phyloP scores from a whole-genome alignment of 1,139 yeast species.

The Sugiyamaella sp. region DNA sequence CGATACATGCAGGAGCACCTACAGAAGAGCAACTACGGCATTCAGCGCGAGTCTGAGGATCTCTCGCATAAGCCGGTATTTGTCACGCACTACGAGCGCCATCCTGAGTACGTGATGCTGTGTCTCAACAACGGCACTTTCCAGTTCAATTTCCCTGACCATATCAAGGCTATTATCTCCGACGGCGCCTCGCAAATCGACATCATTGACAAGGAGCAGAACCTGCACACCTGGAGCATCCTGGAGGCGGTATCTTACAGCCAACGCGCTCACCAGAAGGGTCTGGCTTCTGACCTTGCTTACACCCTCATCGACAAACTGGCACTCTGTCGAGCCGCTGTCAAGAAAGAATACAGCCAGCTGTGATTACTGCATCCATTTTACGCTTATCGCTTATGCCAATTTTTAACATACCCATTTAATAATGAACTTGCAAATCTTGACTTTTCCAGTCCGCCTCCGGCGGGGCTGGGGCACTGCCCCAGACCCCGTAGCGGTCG shows the following conservation, averaged over 20 bases:
- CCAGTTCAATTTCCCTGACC: slow-evolving; percentile 95
- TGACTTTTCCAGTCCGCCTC: too few species aligned
- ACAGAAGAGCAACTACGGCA: slow-evolving; percentile 29
- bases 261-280: slow-evolving; percentile 12
- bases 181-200: slow-evolving; percentile 76
- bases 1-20: slow-evolving; percentile 43
- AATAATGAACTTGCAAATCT: not conserved
- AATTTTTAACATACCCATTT: too few species aligned
- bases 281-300: slow-evolving; percentile 8
- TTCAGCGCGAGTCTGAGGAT: not conserved
- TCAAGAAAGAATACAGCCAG: slow-evolving; percentile 3
- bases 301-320: slow-evolving; percentile 24
- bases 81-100: slow-evolving; percentile 79
- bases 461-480: slow-evolving; percentile 4
- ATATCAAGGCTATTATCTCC: slow-evolving; percentile 81
- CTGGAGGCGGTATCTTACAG: slow-evolving; percentile 25
- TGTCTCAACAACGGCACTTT: slow-evolving; percentile 89
- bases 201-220: slow-evolving; percentile 77
- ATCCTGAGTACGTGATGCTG: slow-evolving; percentile 61
- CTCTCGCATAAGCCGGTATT: slow-evolving; percentile 48
- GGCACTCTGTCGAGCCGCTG: slow-evolving; percentile 21
- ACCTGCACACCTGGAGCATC: slow-evolving; percentile 59
- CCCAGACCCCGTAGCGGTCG: slow-evolving; percentile 1
- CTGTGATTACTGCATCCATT: not conserved
- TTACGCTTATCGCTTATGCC: too few species aligned